A percentile compares a stretch with the other conserved stretches of the same genome.
Evolutionary conservation across 768 basidiomycete species (phyloP).

Genomic region (Boletus edulis): DNA sequence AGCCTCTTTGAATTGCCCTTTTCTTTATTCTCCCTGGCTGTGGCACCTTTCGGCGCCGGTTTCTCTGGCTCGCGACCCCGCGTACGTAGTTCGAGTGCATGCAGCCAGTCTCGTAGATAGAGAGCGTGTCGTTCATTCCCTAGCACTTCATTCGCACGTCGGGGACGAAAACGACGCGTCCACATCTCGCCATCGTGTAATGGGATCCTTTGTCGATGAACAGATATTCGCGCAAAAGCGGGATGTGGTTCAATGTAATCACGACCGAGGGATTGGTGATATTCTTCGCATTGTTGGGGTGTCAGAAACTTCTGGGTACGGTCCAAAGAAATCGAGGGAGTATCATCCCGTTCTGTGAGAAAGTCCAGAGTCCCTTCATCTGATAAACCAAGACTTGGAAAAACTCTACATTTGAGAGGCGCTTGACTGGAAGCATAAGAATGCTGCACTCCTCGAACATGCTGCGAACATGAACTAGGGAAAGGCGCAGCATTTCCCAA

Average conservation of each 20-base stretch:
- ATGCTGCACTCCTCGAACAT: slow-evolving; percentile 59
- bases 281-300: slow-evolving; percentile 14
- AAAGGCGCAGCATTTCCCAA: slow-evolving; percentile 35
- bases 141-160: slow-evolving; percentile 68
- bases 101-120: slow-evolving; percentile 78
- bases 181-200: slow-evolving; percentile 48
- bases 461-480: slow-evolving; percentile 52
- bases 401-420: slow-evolving; percentile 8
- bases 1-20: slow-evolving; percentile 24
- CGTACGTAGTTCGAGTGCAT: slow-evolving; percentile 62
- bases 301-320: slow-evolving; percentile 8
- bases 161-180: slow-evolving; percentile 75
- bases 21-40: slow-evolving; percentile 10
- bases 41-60: not conserved
- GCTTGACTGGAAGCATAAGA: slow-evolving; percentile 23
- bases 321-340: not conserved
- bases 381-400: not conserved
- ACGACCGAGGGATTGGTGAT: slow-evolving; percentile 8
- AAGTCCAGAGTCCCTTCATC: slow-evolving; percentile 16
- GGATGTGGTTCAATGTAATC: slow-evolving; percentile 41
- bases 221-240: slow-evolving; percentile 44
- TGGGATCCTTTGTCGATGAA: slow-evolving; percentile 7
- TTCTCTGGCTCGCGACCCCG: slow-evolving; percentile 7
- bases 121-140: slow-evolving; percentile 71
- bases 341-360: slow-evolving; percentile 11